Percentiles rank a stretch among this genome's conserved stretches.
Evolutionary conservation across 108 stramenopile species (phyloP).

Genomic region (Discostella stelligeroides): DNA sequence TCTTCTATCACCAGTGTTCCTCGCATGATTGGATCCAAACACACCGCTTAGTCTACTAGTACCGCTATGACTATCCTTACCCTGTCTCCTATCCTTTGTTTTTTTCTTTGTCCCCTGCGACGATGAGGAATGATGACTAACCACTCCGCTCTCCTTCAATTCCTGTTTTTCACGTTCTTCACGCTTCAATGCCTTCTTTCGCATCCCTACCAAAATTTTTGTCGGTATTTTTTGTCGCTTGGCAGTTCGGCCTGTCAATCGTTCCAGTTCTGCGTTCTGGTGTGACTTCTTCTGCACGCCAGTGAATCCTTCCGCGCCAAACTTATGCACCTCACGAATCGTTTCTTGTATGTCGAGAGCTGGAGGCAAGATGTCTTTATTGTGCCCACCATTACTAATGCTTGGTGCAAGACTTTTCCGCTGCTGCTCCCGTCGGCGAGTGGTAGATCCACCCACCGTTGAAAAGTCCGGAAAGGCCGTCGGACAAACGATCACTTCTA

Average conservation of each 20-base stretch:
- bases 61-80: constrained; percentile 20
- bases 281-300: constrained; percentile 66
- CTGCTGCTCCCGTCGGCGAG: constrained; percentile 16
- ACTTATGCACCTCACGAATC: constrained; percentile 69
- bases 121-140: constrained; percentile 46
- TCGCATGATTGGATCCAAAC: constrained; percentile 44
- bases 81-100: constrained; percentile 26
- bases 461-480: constrained; percentile 69
- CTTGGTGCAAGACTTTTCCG: constrained; percentile 20
- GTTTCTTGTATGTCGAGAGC: constrained; percentile 69
- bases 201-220: constrained; percentile 71
- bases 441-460: constrained; percentile 43
- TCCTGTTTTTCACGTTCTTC: constrained; percentile 58
- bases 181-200: constrained; percentile 69
- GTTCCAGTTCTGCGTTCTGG: constrained; percentile 69
- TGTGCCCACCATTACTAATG: not conserved
- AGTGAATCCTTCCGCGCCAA: constrained; percentile 76
- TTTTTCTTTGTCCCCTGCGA: constrained; percentile 27
- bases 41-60: constrained; percentile 41
- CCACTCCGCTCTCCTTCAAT: constrained; percentile 74
- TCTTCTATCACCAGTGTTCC: constrained; percentile 51
- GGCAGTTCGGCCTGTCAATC: constrained; percentile 66
- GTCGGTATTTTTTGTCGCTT: constrained; percentile 74
- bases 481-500: constrained; percentile 61
- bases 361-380: not conserved